Evolutionary conservation across 169 alveolate species (phyloP), one percentile per base, ranked within the genome.

Genomic region (Cryptosporidium muris): DNA sequence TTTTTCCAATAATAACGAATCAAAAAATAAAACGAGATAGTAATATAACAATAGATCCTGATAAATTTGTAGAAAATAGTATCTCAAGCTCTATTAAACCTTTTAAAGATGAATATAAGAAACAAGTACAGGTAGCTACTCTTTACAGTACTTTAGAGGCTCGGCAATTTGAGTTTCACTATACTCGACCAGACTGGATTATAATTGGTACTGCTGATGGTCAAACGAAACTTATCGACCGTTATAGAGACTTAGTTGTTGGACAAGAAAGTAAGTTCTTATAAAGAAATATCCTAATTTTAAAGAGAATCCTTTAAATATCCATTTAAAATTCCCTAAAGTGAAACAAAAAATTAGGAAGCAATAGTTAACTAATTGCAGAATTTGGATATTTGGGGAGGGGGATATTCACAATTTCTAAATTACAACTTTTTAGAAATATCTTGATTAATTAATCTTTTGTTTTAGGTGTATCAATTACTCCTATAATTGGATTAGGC

Each of bases 101-200:
- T 62, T 62, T 37, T 62, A 47, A 37, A 51, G 66, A 9, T 25
- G 25, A 6, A 65, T 40, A 34, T 51, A 52, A 51, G 36, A 66
- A 53, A 14, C 52, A 52, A 9, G 40, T 51, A 52, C 51, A 66
- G 38, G n/a, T 66, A 38, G 9, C 81, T 5, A 34, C 54, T 40
- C 12, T 66, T 11, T n/a, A 66, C n/a, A 66, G 81, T 12, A 58
- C 90, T 8, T 63, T 63, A 16, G 80, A 81, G 51, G 68, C 90
- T 37, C 64, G 92, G 37, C 92, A 89, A 65, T 89, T 89, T 74
- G 92, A 89, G 56, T 89, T 80, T 43, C 89, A 81, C 38, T 81
- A 88, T 5, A 67, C 58, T 8, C 25, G 74, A 25, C 51, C 82
- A 3, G 82, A 81, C 53, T 66, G 67, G 43, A 34, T 89, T 60